phyloP scores from a whole-genome alignment of 2,329 filamentous ascomycete species.

The Aaosphaeria arxii region DNA sequence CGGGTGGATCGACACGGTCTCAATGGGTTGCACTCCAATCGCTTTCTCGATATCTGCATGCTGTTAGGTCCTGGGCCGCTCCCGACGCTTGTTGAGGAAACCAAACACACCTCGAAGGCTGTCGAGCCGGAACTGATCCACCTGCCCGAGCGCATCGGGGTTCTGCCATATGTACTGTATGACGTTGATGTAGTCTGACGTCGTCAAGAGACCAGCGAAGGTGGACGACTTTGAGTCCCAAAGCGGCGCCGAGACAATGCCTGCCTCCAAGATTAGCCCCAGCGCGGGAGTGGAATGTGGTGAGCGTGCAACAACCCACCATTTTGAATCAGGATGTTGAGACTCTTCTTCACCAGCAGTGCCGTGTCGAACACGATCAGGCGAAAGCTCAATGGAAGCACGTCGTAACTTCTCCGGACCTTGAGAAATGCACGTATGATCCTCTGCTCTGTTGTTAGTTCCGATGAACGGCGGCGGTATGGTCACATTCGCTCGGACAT shows the following conservation, averaged over 20 bases:
- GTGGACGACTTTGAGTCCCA: slow-evolving; percentile 94
- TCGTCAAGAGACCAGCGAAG: slow-evolving; percentile 91
- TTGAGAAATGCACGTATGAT: slow-evolving; percentile 94
- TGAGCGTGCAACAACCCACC: slow-evolving; percentile 52
- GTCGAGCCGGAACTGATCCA: slow-evolving; percentile 90
- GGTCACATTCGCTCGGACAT: slow-evolving; percentile 33
- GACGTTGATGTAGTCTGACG: slow-evolving; percentile 96
- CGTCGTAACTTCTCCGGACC: slow-evolving; percentile 95
- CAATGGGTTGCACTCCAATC: slow-evolving; percentile 84
- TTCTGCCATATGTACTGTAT: slow-evolving; percentile 99
- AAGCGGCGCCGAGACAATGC: slow-evolving; percentile 93
- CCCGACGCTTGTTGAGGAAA: background rate
- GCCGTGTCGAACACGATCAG: slow-evolving; percentile 95
- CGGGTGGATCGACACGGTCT: slow-evolving; percentile 94
- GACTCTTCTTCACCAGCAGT: slow-evolving; percentile 92
- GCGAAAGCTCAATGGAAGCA: slow-evolving; percentile 91
- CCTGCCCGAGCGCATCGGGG: slow-evolving; percentile 80
- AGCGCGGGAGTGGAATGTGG: background rate
- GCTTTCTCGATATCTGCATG: slow-evolving; percentile 85
- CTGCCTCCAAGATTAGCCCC: slow-evolving; percentile 47
- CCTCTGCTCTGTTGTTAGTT: slow-evolving; percentile 53
- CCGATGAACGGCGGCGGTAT: background rate
- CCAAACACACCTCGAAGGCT: slow-evolving; percentile 72
- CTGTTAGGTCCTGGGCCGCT: background rate
- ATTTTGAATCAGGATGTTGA: slow-evolving; percentile 94